Conservation (phyloP, 305 asterid species). For the Solanum hybrid region DNA sequence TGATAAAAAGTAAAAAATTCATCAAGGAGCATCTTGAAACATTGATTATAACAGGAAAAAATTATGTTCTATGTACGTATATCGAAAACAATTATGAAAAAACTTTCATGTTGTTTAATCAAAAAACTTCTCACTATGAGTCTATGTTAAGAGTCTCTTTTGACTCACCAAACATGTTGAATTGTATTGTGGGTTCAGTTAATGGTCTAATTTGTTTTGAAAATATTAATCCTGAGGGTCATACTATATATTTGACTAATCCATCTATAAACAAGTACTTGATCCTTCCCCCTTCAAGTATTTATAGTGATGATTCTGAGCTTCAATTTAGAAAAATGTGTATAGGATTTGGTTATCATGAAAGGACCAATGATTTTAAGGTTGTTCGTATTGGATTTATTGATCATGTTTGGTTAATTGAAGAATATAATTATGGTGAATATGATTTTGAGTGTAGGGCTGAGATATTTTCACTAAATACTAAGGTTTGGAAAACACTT, state of each 20-base stretch:
- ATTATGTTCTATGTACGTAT: not conserved
- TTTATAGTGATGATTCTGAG: not conserved
- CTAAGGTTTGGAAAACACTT: not conserved
- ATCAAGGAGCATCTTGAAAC: not conserved
- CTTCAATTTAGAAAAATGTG: not conserved
- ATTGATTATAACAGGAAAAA: not conserved
- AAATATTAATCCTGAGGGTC: not conserved
- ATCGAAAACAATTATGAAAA: not conserved
- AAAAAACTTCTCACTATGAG: not conserved
- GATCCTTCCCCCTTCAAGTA: not conserved
- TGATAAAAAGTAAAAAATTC: not conserved
- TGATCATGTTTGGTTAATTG: not conserved
- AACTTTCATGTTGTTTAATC: not conserved
- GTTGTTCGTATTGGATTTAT: not conserved
- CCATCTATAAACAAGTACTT: slow-evolving; percentile 2
- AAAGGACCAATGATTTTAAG: not conserved
- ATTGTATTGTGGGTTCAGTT: not conserved
- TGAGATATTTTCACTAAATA: not conserved
- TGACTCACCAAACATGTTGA: not conserved
- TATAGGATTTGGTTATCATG: not conserved
- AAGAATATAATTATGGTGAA: not conserved
- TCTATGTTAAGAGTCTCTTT: not conserved
- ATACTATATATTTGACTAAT: not conserved
- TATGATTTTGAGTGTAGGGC: not conserved
- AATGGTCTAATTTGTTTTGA: not conserved